Evolutionary conservation across 345 rosid species (phyloP).

Genomic region (Acer campestre): DNA sequence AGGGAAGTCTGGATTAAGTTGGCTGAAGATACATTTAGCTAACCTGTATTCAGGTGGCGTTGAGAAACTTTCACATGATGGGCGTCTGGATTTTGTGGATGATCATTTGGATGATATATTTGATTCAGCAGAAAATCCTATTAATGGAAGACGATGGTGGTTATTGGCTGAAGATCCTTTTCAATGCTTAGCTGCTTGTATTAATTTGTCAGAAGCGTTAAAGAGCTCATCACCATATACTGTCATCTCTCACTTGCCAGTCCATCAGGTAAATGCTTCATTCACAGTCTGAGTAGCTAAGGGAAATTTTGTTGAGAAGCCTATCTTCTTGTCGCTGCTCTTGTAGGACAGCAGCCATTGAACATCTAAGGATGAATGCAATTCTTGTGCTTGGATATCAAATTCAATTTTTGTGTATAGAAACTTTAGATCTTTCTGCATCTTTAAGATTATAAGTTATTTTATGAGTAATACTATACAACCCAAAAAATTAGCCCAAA

Average conservation of each 20-base stretch:
- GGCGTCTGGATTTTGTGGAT: slow-evolving; percentile 80
- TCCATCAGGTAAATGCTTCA: slow-evolving; percentile 78
- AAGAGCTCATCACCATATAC: slow-evolving; percentile 74
- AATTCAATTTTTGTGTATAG: neutral
- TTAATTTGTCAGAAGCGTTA: slow-evolving; percentile 82
- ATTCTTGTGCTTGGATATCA: neutral
- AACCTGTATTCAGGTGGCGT: slow-evolving; percentile 88
- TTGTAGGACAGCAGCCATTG: neutral
- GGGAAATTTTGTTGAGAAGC: neutral
- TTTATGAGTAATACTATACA: too few relatives aligned
- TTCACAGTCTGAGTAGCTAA: slow-evolving; percentile 9
- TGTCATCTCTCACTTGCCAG: slow-evolving; percentile 77
- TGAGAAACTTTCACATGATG: slow-evolving; percentile 90
- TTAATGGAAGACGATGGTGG: slow-evolving; percentile 92
- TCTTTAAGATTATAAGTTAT: neutral
- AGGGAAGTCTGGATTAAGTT: slow-evolving; percentile 81
- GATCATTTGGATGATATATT: slow-evolving; percentile 77
- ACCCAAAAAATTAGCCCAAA: too few relatives aligned
- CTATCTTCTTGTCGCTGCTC: neutral
- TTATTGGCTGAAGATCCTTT: slow-evolving; percentile 96
- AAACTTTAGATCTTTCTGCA: neutral
- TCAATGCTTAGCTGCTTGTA: slow-evolving; percentile 96
- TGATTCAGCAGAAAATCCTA: slow-evolving; percentile 91
- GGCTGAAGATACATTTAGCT: slow-evolving; percentile 96
- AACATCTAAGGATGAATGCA: neutral